phyloP scores from a whole-genome alignment of 2,329 filamentous ascomycete species.

The Lachnellula occidentalis region DNA sequence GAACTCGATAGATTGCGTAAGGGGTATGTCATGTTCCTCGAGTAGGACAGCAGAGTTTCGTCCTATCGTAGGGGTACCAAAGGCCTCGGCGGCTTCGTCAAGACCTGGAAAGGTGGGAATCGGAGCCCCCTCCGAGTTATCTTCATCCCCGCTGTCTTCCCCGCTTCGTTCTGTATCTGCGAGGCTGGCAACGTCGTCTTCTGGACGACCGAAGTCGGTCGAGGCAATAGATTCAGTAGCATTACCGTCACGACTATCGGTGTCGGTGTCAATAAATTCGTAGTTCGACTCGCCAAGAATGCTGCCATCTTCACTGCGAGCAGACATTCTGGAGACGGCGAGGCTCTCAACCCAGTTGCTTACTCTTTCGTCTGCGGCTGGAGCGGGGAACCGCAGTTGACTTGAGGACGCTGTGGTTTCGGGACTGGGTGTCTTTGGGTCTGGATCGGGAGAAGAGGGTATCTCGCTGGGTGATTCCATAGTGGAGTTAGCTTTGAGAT shows the following conservation, averaged over 20 bases:
- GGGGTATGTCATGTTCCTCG: constrained; percentile 26
- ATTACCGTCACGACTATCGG: constrained; percentile 31
- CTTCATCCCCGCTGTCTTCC: constrained; percentile 30
- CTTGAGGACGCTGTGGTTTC: constrained; percentile 10
- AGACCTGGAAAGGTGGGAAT: constrained; percentile 21
- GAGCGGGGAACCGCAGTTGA: constrained; percentile 23
- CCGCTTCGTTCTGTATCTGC: constrained; percentile 31
- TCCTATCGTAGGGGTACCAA: constrained; percentile 29
- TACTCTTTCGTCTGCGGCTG: constrained; percentile 24
- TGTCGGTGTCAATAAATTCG: constrained; percentile 33
- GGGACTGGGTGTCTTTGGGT: constrained; percentile 8
- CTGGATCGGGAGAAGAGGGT: constrained; percentile 8
- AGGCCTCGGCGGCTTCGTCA: constrained; percentile 24
- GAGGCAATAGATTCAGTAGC: constrained; percentile 32
- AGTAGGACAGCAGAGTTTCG: constrained; percentile 24
- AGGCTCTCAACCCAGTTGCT: constrained; percentile 27
- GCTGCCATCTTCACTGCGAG: constrained; percentile 28
- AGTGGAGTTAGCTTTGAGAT: constrained; percentile 27
- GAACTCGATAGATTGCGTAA: constrained; percentile 40
- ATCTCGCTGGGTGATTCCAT: constrained; percentile 26
- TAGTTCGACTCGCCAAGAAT: constrained; percentile 30
- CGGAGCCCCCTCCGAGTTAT: constrained; percentile 10
- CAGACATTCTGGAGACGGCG: constrained; percentile 25
- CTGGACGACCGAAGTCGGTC: constrained; percentile 30
- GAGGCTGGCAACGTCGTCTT: constrained; percentile 33